phyloP scores from a whole-genome alignment of 164 flowering plant genomes.

The Nymphaea thermarum region DNA sequence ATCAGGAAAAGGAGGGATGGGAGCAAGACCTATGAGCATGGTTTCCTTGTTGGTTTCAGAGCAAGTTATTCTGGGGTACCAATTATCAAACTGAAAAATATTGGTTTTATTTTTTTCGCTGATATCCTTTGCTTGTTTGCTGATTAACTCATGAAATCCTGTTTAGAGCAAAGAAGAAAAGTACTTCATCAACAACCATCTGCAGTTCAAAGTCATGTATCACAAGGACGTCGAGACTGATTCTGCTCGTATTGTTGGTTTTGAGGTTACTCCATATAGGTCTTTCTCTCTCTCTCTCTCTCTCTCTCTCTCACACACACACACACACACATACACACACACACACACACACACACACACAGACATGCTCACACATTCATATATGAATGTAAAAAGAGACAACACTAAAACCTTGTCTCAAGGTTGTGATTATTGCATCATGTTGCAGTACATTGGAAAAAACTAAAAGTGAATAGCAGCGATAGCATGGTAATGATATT shows the following conservation, averaged over 20 bases:
- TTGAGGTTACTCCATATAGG: constrained; percentile 57
- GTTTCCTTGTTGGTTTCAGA: constrained; percentile 77
- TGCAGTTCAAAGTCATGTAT: constrained; percentile 54
- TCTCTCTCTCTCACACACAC: too few relatives aligned
- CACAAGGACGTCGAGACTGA: constrained; percentile 44
- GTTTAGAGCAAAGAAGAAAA: constrained; percentile 46
- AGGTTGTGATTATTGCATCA: too few relatives aligned
- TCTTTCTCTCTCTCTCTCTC: constrained; percentile 4
- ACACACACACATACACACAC: background rate
- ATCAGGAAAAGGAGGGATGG: constrained; percentile 72
- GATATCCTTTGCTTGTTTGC: background rate
- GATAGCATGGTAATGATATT: too few relatives aligned
- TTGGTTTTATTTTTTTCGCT: background rate
- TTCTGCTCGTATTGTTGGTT: constrained; percentile 54
- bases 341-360: too few relatives aligned
- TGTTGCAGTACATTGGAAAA: too few relatives aligned
- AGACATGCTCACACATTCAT: too few relatives aligned
- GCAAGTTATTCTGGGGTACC: constrained; percentile 43
- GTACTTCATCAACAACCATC: constrained; percentile 47
- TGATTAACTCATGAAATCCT: constrained; percentile 3
- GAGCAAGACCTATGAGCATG: constrained; percentile 65
- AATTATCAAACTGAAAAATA: constrained; percentile 6
- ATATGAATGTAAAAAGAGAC: too few relatives aligned
- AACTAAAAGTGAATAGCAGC: too few relatives aligned
- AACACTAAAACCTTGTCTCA: too few relatives aligned